A percentile compares a stretch with the other conserved stretches of the same genome.
phyloP scores from a whole-genome alignment of 106 monocot species.

The Platanthera guangdongensis region DNA sequence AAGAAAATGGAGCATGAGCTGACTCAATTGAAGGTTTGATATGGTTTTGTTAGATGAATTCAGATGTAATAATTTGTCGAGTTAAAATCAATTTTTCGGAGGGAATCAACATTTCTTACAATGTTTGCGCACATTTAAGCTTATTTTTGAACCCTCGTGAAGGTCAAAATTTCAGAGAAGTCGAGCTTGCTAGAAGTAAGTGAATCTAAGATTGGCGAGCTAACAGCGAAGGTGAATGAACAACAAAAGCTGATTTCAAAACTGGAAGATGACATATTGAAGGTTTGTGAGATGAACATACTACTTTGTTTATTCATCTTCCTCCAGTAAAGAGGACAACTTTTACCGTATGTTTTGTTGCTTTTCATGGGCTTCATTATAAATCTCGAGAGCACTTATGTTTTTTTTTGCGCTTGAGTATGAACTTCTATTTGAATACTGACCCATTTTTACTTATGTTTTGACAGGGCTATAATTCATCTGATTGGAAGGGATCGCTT shows the following conservation, averaged over 20 bases:
- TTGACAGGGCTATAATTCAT: constrained; percentile 70
- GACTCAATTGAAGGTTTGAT: constrained; percentile 87
- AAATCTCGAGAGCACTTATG: not conserved
- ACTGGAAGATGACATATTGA: constrained; percentile 98
- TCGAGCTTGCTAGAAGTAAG: constrained; percentile 52
- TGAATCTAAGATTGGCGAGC: constrained; percentile 60
- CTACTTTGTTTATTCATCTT: not conserved
- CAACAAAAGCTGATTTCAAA: constrained; percentile 88
- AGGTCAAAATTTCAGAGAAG: constrained; percentile 93
- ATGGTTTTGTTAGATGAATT: not conserved
- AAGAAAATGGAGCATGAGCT: constrained; percentile 98
- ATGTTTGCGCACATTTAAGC: not conserved
- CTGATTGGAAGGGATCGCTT: constrained; percentile 55
- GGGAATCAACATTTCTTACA: not conserved
- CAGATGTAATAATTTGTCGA: not conserved
- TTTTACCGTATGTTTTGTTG: not conserved
- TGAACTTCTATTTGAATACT: not conserved
- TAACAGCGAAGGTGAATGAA: constrained; percentile 71
- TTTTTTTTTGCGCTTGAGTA: not conserved
- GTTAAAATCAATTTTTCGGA: not conserved
- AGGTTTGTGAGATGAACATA: constrained; percentile 38
- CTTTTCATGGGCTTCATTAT: not conserved
- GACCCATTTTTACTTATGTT: constrained; percentile 1
- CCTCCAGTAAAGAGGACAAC: not conserved
- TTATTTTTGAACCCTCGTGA: constrained; percentile 2